phyloP scores from a whole-genome alignment of 2,329 filamentous ascomycete species.

The Fragosphaeria purpurea region DNA sequence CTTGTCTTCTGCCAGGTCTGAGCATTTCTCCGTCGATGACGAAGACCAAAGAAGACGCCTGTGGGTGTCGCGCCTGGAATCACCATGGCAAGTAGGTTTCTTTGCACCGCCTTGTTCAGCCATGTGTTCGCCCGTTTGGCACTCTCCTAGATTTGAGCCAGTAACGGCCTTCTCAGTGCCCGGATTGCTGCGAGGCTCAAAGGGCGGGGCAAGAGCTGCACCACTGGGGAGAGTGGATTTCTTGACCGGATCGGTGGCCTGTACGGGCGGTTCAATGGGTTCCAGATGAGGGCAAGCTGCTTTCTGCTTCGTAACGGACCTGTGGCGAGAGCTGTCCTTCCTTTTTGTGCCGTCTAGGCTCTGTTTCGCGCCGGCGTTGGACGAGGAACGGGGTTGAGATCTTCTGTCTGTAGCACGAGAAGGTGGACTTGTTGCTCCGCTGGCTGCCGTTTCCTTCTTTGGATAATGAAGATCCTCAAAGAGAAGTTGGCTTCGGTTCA shows the following conservation, averaged over 20 bases:
- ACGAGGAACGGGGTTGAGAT: not conserved
- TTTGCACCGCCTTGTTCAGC: no score
- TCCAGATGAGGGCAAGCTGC: slow-evolving; percentile 16
- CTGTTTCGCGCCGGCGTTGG: slow-evolving; percentile 3
- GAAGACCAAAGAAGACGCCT: not conserved
- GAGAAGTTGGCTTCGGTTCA: slow-evolving; percentile 32
- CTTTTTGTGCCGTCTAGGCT: slow-evolving; percentile 7
- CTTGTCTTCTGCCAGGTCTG: slow-evolving; percentile 11
- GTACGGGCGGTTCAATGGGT: slow-evolving; percentile 19
- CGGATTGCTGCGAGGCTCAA: slow-evolving; percentile 25
- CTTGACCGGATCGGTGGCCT: slow-evolving; percentile 18
- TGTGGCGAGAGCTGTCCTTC: slow-evolving; percentile 11
- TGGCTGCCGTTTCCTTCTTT: slow-evolving; percentile 14
- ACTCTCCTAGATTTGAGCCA: no score
- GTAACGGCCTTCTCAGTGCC: no score
- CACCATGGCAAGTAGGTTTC: no score
- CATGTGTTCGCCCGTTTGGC: no score
- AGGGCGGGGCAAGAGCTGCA: slow-evolving; percentile 39
- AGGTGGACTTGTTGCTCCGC: slow-evolving; percentile 16
- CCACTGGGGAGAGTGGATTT: slow-evolving; percentile 32
- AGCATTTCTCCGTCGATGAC: slow-evolving; percentile 8
- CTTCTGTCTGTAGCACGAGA: not conserved
- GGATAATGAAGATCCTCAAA: slow-evolving; percentile 35
- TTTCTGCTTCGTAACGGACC: slow-evolving; percentile 11
- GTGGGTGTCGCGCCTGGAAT: no score